Conservation (phyloP, 108 stramenopile species). For the Pelagomonas calceolata region DNA sequence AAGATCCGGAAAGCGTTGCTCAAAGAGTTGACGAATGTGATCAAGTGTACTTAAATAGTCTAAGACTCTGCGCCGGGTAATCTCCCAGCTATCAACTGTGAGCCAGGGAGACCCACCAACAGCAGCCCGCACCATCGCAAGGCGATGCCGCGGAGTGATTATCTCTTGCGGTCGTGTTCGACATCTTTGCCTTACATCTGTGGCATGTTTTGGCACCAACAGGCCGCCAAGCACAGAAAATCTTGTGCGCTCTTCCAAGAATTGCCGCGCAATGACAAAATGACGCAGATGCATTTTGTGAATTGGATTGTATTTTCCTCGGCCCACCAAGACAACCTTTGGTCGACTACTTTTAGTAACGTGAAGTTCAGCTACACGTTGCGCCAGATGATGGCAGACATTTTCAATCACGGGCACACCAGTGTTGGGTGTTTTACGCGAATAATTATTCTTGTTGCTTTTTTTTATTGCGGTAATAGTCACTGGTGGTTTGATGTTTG, state of each 20-base stretch:
- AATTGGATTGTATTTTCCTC: slow-evolving; percentile 33
- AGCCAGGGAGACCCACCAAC: slow-evolving; percentile 32
- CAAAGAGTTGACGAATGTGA: slow-evolving; percentile 10
- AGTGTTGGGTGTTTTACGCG: too few relatives aligned
- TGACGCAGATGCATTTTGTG: slow-evolving; percentile 34
- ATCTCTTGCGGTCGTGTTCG: slow-evolving; percentile 29
- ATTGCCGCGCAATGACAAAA: slow-evolving; percentile 35
- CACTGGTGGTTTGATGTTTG: too few relatives aligned
- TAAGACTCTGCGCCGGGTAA: slow-evolving; percentile 39
- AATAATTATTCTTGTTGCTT: too few relatives aligned
- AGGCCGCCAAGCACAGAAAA: slow-evolving; percentile 34
- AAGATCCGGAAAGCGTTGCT: slow-evolving; percentile 1
- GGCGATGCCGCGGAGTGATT: slow-evolving; percentile 34
- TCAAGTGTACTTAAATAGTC: slow-evolving; percentile 42
- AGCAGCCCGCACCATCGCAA: slow-evolving; percentile 34
- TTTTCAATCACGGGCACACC: too few relatives aligned
- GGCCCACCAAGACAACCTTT: slow-evolving; percentile 29
- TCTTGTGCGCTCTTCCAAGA: slow-evolving; percentile 14
- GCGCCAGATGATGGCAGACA: too few relatives aligned
- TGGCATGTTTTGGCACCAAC: slow-evolving; percentile 28
- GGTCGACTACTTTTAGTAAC: too few relatives aligned
- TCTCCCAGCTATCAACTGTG: slow-evolving; percentile 44
- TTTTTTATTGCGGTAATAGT: too few relatives aligned
- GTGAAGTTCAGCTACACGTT: too few relatives aligned
- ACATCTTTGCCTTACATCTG: slow-evolving; percentile 32